Conservation (phyloP, 1,139 yeast species). For the Pneumocystis murina region DNA sequence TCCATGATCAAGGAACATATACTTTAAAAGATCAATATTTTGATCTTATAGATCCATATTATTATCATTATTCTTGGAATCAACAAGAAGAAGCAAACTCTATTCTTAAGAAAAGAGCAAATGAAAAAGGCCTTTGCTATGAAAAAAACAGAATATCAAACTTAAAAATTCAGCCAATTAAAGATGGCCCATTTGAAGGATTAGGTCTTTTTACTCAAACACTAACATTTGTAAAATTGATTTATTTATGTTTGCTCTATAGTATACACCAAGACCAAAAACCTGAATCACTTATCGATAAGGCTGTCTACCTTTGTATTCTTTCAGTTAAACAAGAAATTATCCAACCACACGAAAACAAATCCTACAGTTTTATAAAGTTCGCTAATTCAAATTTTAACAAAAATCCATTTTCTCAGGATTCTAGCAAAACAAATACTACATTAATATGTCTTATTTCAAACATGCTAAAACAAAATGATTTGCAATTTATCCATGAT, state of each 20-base stretch:
- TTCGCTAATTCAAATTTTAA: background rate
- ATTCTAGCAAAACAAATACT: background rate
- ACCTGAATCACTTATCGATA: slow-evolving; percentile 11
- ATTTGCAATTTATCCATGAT: background rate
- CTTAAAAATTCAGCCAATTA: slow-evolving; percentile 23
- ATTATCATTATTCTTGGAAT: slow-evolving; percentile 61
- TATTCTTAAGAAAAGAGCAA: slow-evolving; percentile 34
- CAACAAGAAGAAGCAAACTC: slow-evolving; percentile 61
- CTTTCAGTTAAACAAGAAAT: slow-evolving; percentile 10
- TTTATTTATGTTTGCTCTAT: slow-evolving; percentile 14
- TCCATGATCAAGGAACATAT: slow-evolving; percentile 56
- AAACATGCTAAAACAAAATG: background rate
- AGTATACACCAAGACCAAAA: background rate
- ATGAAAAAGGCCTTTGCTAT: slow-evolving; percentile 16
- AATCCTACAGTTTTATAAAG: background rate
- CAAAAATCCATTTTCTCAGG: background rate
- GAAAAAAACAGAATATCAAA: slow-evolving; percentile 20
- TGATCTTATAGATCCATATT: slow-evolving; percentile 59
- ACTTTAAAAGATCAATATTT: slow-evolving; percentile 45
- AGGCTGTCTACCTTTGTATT: slow-evolving; percentile 12
- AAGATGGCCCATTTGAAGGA: slow-evolving; percentile 22
- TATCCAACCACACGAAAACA: background rate
- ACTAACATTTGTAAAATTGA: slow-evolving; percentile 20
- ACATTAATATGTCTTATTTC: background rate
- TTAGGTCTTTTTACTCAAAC: slow-evolving; percentile 25